phyloP scores from a whole-genome alignment of 176 grass and related monocot species.

The Musa schizocarpa region DNA sequence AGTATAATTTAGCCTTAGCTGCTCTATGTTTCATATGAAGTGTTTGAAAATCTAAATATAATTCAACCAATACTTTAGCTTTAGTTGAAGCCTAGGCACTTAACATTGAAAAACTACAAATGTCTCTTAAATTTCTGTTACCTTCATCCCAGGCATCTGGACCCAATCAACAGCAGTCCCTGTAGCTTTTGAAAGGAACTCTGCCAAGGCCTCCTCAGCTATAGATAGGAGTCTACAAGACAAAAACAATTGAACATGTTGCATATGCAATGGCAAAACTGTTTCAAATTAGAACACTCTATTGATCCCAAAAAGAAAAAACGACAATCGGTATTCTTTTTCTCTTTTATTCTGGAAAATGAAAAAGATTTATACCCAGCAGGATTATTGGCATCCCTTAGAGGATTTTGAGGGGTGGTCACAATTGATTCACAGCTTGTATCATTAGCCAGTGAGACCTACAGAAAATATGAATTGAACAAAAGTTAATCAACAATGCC shows the following conservation, averaged over 20 bases:
- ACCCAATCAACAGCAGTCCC: slow-evolving; percentile 99
- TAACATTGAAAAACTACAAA: neutral
- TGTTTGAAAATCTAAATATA: no score
- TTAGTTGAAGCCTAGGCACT: no score
- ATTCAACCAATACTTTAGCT: no score
- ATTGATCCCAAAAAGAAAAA: neutral
- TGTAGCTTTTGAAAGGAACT: slow-evolving; percentile 99
- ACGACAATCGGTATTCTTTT: neutral
- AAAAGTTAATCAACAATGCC: neutral
- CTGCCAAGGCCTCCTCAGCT: slow-evolving; percentile 94
- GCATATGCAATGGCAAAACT: slow-evolving; percentile 6
- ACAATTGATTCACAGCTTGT: slow-evolving; percentile 83
- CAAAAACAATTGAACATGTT: slow-evolving; percentile 1
- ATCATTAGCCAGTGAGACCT: slow-evolving; percentile 64
- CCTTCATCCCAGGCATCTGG: slow-evolving; percentile 99
- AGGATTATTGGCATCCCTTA: slow-evolving; percentile 80
- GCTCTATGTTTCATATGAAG: no score
- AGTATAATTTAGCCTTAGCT: neutral
- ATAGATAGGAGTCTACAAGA: slow-evolving; percentile 63
- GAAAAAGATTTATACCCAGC: slow-evolving; percentile 52
- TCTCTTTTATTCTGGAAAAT: neutral
- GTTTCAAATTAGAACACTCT: neutral
- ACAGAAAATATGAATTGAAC: slow-evolving; percentile 10
- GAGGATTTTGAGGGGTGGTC: slow-evolving; percentile 64
- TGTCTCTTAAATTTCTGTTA: slow-evolving; percentile 17